Percentiles rank a stretch among this genome's conserved stretches.
Conservation (phyloP, 441 rosid species). For the Croton laevigatus region DNA sequence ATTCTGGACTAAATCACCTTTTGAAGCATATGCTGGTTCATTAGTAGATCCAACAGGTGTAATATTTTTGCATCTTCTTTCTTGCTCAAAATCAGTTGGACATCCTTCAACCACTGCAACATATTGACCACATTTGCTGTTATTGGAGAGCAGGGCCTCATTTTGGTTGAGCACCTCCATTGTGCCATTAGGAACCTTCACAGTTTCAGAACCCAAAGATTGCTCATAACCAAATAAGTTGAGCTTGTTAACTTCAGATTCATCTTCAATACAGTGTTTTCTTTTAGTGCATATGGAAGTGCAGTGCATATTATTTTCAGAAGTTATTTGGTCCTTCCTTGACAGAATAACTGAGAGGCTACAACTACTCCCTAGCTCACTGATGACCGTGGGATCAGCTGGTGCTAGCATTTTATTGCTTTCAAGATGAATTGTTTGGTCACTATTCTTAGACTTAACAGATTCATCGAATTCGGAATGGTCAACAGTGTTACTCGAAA, state of each 20-base stretch:
- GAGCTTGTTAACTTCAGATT: constrained; percentile 25
- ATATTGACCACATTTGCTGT: constrained; percentile 17
- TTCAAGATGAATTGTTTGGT: constrained; percentile 23
- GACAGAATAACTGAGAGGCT: constrained; percentile 13
- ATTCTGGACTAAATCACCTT: constrained; percentile 7
- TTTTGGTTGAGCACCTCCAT: constrained; percentile 18
- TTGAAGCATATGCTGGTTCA: constrained; percentile 18
- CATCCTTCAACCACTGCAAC: constrained; percentile 10
- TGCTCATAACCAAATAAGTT: constrained; percentile 31
- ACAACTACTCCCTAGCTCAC: constrained; percentile 13
- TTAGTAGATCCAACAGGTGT: constrained; percentile 20
- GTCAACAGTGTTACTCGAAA: constrained; percentile 9
- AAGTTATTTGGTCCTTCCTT: constrained; percentile 8
- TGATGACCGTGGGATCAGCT: constrained; percentile 9
- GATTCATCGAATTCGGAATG: constrained; percentile 22
- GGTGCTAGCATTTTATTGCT: neutral
- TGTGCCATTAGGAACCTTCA: constrained; percentile 24
- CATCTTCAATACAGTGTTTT: constrained; percentile 22
- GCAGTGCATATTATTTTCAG: constrained; percentile 5
- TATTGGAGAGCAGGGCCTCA: constrained; percentile 14
- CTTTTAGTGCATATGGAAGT: constrained; percentile 7
- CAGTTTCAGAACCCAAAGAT: constrained; percentile 20
- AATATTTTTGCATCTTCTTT: constrained; percentile 19
- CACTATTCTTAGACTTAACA: constrained; percentile 23
- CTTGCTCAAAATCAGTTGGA: constrained; percentile 19